Evolutionary conservation across 2,329 filamentous ascomycete genomes (phyloP), one percentile per base, ranked within the genome.

Genomic region (Hypoxylon sp.): DNA sequence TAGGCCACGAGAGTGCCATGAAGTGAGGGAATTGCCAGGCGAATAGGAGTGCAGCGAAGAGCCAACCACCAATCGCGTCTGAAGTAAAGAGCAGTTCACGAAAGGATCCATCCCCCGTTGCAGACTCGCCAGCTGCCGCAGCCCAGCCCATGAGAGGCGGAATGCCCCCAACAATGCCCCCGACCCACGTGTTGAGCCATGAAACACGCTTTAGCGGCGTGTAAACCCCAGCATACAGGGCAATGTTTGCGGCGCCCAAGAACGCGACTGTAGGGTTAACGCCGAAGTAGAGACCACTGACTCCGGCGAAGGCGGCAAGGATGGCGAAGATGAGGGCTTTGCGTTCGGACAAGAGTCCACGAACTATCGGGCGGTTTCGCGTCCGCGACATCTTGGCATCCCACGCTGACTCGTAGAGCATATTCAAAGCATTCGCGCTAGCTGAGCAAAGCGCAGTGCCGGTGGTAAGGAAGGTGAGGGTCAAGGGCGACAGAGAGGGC

Each of bases 11-110:
- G 21, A 99, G 85, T 0, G 94, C 91, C 86, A 98, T 98, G 83
- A 99, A 99, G 81, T 99, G 96, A 2, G 96, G 94, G 77, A 99
- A 98, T 78, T 99, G 95, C 96, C 96, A 99, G 11, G 94, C 91
- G 72, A 97, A 97, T 4, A 99, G 84, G 5, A 98, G 82, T 0
- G 86, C 89, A 0, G 93, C 95, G 13, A 98, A 83, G 0, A 98
- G 82, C 96, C 96, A 99, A 3, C 95, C 96, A 4, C 96, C 96
- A 10, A 89, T 81, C 25, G 79, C 92, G 72, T 88, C 86, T 11
- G 77, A 75, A 0, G 86, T 90, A 62, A 97, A 87, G 0, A 97
- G 83, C 41, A 97, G 86, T 76, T 96, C 93, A 52, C 87, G 85
- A 90, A 92, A 96, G 10, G 89, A 90, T 30, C 91, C 91, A 71